Conservation (phyloP, 768 basidiomycete species). For the Pholiota conissans region DNA sequence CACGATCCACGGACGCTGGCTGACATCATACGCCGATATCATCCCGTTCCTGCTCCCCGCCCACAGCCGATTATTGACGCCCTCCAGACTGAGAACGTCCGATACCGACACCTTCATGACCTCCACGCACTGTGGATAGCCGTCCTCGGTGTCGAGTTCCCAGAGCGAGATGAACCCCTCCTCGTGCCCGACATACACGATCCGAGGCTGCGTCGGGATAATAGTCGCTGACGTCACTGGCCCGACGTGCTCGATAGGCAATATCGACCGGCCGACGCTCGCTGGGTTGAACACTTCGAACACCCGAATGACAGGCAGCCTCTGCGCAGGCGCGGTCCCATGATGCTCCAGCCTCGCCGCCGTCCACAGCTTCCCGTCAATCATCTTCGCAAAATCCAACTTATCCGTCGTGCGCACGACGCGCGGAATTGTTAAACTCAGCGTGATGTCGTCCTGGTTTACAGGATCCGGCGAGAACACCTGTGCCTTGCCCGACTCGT, state of each 20-base stretch:
- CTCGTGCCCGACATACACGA: conserved; percentile 88
- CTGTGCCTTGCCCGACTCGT: conserved; percentile 82
- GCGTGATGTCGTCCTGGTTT: conserved; percentile 40
- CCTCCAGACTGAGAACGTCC: conserved; percentile 82
- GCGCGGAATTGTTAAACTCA: conserved; percentile 51
- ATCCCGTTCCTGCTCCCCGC: conserved; percentile 81
- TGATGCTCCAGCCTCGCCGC: conserved; percentile 56
- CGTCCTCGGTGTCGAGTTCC: conserved; percentile 53
- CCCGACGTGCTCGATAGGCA: conserved; percentile 74
- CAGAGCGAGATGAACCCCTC: conserved; percentile 90
- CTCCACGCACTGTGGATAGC: conserved; percentile 64
- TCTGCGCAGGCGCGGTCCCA: conserved; percentile 34
- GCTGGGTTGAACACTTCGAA: conserved; percentile 74
- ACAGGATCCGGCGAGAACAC: conserved; percentile 60
- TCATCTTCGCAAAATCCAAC: conserved; percentile 73
- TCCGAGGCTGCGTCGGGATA: conserved; percentile 62
- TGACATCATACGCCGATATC: conserved; percentile 80
- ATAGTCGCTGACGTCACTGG: conserved; percentile 81
- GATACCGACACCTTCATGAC: conserved; percentile 80
- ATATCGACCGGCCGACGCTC: conserved; percentile 49
- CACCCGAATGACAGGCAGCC: conserved; percentile 74
- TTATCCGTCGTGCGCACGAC: conserved; percentile 76
- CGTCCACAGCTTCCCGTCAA: conserved; percentile 85
- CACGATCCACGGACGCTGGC: conserved; percentile 75
- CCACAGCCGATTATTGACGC: conserved; percentile 85